Conservation (phyloP, 2,329 filamentous ascomycete species). For the Talaromyces pinophilus region DNA sequence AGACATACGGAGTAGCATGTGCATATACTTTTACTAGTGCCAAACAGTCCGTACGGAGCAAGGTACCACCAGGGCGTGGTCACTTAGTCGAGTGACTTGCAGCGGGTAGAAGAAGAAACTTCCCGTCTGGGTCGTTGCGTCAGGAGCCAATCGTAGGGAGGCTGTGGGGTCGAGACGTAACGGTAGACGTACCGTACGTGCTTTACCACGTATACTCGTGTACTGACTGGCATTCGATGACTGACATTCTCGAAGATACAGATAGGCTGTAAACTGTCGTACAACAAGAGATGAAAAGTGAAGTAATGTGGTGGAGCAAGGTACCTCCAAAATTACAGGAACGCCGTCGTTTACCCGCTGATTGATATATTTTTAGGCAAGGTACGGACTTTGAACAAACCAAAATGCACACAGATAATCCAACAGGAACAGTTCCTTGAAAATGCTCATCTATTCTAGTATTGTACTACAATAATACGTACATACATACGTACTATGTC, state of each 20-base stretch:
- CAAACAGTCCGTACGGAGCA: conserved; percentile 3
- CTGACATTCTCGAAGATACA: too few relatives aligned
- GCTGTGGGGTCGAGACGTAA: neutral
- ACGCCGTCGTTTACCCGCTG: conserved; percentile 14
- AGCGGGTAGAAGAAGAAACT: conserved; percentile 21
- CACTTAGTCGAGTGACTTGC: conserved; percentile 14
- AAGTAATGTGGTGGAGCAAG: conserved; percentile 7
- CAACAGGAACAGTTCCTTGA: neutral
- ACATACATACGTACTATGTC: neutral
- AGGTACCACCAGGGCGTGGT: conserved; percentile 3
- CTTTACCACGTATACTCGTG: neutral
- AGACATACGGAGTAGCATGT: conserved; percentile 9
- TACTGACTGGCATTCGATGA: too few relatives aligned
- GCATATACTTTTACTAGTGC: conserved; percentile 17
- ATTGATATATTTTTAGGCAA: neutral
- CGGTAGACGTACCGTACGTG: neutral
- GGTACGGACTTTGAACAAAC: neutral
- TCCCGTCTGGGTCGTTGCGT: conserved; percentile 12
- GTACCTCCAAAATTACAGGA: conserved; percentile 12
- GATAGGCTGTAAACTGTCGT: too few relatives aligned
- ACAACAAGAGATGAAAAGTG: too few relatives aligned
- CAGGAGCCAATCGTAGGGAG: neutral
- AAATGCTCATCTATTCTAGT: neutral
- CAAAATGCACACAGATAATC: neutral
- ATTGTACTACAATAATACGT: too few relatives aligned